phyloP scores from a whole-genome alignment of 306 rosid species.

The Albizia julibrissin region DNA sequence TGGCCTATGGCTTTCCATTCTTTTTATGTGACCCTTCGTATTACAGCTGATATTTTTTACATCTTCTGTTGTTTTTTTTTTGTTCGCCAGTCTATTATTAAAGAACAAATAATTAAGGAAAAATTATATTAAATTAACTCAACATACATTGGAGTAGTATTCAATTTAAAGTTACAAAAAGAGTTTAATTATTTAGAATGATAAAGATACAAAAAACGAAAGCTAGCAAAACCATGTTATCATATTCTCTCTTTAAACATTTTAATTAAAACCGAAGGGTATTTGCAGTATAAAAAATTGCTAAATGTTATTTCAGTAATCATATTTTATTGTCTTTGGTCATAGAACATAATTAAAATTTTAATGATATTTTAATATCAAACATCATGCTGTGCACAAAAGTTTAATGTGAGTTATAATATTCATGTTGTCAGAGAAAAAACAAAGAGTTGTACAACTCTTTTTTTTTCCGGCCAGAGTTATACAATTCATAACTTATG shows the following conservation, averaged over 20 bases:
- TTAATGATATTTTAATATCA: too few species aligned
- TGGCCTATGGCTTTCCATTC: conserved; percentile 23
- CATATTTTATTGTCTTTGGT: not conserved
- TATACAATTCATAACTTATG: not conserved
- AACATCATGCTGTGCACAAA: not conserved
- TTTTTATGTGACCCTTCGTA: conserved; percentile 20
- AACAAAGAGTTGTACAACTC: too few species aligned
- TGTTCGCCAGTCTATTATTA: not conserved
- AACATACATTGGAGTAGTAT: not conserved
- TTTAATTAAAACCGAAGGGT: not conserved
- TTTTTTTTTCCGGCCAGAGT: too few species aligned
- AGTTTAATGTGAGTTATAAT: not conserved
- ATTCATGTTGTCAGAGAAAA: too few species aligned
- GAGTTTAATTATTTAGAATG: not conserved
- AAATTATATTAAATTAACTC: not conserved
- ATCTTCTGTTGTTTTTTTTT: not conserved
- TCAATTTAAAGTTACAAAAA: not conserved
- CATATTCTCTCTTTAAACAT: not conserved
- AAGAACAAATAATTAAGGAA: not conserved
- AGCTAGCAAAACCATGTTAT: not conserved
- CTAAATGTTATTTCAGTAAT: not conserved
- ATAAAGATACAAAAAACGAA: not conserved
- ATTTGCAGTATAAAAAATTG: not conserved
- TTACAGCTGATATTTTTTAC: not conserved
- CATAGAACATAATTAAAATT: not conserved